phyloP scores from a whole-genome alignment of 176 grass and related monocot species.

The Cymbopogon citratus region DNA sequence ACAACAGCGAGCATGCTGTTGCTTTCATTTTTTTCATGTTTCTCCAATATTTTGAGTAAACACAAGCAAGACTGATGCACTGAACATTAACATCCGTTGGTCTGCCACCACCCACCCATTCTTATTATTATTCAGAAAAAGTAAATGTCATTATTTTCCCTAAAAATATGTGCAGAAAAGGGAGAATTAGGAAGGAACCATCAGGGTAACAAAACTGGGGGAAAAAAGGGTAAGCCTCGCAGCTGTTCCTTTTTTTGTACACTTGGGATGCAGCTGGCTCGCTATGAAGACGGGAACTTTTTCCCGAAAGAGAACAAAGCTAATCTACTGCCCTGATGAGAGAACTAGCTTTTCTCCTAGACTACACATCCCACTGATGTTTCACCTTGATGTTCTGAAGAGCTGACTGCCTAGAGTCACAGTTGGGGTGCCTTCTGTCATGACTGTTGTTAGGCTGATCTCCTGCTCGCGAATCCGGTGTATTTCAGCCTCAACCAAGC shows the following conservation, averaged over 20 bases:
- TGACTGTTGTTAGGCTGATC: slow-evolving; percentile 64
- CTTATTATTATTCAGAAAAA: slow-evolving; percentile 10
- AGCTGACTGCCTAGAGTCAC: slow-evolving; percentile 95
- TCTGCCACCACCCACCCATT: slow-evolving; percentile 1
- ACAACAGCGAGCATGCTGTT: background rate
- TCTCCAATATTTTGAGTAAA: background rate
- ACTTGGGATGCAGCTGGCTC: slow-evolving; percentile 56
- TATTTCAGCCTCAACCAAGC: slow-evolving; percentile 68
- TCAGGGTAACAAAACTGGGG: background rate
- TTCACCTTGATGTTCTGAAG: slow-evolving; percentile 63
- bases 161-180: slow-evolving; percentile 12
- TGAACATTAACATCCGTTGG: background rate
- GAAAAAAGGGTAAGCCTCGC: slow-evolving; percentile 17
- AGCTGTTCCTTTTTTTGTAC: slow-evolving; percentile 54
- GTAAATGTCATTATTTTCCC: slow-evolving; percentile 17
- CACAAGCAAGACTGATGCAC: background rate
- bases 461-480: slow-evolving; percentile 71
- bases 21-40: background rate
- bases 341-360: slow-evolving; percentile 23
- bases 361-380: slow-evolving; percentile 1
- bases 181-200: slow-evolving; percentile 8
- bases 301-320: background rate
- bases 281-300: slow-evolving; percentile 15
- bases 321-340: slow-evolving; percentile 29
- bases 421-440: slow-evolving; percentile 55